phyloP scores from a whole-genome alignment of 1,284 basidiomycete genomes.

The Ganoderma multipileum region DNA sequence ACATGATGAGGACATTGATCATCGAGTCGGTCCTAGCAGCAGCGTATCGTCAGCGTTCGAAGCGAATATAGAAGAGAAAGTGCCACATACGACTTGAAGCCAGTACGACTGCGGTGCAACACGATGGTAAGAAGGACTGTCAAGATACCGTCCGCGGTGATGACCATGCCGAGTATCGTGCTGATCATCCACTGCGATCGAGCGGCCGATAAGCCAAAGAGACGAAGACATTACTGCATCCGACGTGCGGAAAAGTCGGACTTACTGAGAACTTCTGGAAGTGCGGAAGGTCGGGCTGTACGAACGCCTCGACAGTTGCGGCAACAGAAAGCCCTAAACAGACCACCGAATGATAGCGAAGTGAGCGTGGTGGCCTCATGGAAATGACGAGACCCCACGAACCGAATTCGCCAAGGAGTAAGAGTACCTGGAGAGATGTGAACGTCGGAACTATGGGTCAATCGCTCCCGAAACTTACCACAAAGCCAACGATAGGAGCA shows the following conservation, averaged over 20 bases:
- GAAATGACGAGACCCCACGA: not conserved
- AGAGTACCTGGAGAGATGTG: not conserved
- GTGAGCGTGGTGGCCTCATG: not conserved
- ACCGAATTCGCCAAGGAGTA: not conserved
- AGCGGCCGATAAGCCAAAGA: not conserved
- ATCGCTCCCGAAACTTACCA: not conserved
- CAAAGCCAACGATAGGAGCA: not conserved
- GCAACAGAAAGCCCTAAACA: not conserved
- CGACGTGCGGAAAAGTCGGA: not conserved
- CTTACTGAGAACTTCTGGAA: not conserved
- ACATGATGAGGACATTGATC: conserved; percentile 5
- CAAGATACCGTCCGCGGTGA: not conserved
- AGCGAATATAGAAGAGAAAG: not conserved
- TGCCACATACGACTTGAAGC: not conserved
- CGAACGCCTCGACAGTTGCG: not conserved
- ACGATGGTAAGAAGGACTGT: not conserved
- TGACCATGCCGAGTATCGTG: not conserved
- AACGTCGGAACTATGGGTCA: not conserved
- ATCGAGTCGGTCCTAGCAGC: not conserved
- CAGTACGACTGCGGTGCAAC: not conserved
- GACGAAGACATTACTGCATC: not conserved
- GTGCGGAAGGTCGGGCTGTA: not conserved
- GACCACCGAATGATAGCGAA: not conserved
- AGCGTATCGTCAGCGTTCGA: not conserved
- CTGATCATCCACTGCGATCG: not conserved